Conservation (phyloP, 352 stramenopile genomes). For the Nothophytophthora sp. region DNA sequence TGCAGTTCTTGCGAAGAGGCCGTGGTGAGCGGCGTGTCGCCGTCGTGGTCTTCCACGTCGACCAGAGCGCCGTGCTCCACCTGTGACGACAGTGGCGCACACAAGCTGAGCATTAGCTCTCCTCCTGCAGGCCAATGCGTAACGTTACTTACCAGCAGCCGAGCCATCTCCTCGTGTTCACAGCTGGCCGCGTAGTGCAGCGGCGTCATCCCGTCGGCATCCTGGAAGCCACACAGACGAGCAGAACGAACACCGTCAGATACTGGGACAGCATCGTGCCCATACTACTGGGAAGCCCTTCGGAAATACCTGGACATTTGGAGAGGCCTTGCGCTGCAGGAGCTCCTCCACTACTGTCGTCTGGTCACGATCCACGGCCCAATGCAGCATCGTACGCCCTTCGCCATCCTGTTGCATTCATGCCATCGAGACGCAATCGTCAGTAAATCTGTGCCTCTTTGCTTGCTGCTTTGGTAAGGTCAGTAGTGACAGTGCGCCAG, state of each 20-base stretch:
- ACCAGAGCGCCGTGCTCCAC: conserved; percentile 60
- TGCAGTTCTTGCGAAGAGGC: conserved; percentile 43
- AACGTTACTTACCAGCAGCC: conserved; percentile 50
- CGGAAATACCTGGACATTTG: conserved; percentile 52
- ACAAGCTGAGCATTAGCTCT: no score
- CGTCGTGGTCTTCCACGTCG: conserved; percentile 67
- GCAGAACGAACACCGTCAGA: conserved; percentile 8
- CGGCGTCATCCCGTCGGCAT: conserved; percentile 78
- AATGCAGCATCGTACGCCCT: conserved; percentile 82
- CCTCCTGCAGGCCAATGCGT: no score
- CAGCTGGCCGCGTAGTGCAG: conserved; percentile 79
- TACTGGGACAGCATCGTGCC: background rate
- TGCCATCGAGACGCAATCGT: background rate
- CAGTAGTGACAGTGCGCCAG: background rate
- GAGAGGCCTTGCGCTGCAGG: conserved; percentile 49
- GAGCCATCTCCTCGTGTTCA: conserved; percentile 64
- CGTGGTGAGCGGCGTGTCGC: conserved; percentile 55
- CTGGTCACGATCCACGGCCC: conserved; percentile 75
- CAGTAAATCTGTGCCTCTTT: background rate
- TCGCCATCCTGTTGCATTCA: conserved; percentile 55
- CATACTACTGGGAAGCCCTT: background rate
- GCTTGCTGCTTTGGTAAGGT: no score
- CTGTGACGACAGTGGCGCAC: conserved; percentile 33
- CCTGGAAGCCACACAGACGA: conserved; percentile 28
- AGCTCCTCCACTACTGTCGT: conserved; percentile 50